These are phyloP conservation scores for Nepenthes alata DNA, from an alignment of 179 eudicot species.

Conservation along the genomic window DNA sequence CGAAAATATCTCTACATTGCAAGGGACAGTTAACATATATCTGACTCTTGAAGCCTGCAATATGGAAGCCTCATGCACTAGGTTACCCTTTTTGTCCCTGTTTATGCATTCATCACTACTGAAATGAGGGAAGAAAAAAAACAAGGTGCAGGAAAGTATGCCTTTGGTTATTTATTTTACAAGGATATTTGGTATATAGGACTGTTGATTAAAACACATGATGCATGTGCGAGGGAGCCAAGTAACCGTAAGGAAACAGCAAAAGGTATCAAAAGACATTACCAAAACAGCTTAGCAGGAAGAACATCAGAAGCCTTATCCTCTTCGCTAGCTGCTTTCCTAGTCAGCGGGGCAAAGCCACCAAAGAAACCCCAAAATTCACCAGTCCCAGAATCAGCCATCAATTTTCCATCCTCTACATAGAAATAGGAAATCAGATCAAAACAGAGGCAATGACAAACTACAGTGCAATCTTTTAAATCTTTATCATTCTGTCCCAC, in stretches of 20 bases:
- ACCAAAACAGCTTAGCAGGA: constrained; percentile 59
- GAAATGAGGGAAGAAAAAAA: too few relatives aligned
- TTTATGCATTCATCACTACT: too few relatives aligned
- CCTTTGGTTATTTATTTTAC: too few relatives aligned
- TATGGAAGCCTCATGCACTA: too few relatives aligned
- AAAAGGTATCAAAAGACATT: constrained; percentile 10
- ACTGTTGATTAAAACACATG: not conserved
- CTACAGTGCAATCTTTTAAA: not conserved
- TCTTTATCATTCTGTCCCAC: not conserved
- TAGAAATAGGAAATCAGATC: constrained; percentile 7
- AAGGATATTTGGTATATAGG: too few relatives aligned
- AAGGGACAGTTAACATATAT: too few relatives aligned
- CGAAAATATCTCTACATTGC: too few relatives aligned
- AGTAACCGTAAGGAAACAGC: constrained; percentile 5
- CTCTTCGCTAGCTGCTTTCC: constrained; percentile 47
- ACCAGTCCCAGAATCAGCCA: constrained; percentile 95
- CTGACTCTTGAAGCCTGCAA: too few relatives aligned
- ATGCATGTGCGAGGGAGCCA: constrained; percentile 4
- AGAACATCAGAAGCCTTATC: constrained; percentile 27
- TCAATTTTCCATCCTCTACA: constrained; percentile 88
- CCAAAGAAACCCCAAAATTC: constrained; percentile 98
- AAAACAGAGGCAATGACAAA: constrained; percentile 3
- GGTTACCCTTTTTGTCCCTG: too few relatives aligned
- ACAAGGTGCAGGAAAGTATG: too few relatives aligned
- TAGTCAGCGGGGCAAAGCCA: constrained; percentile 97